Conservation (phyloP, 257 asterid genomes). For the Penstemon newberryi region DNA sequence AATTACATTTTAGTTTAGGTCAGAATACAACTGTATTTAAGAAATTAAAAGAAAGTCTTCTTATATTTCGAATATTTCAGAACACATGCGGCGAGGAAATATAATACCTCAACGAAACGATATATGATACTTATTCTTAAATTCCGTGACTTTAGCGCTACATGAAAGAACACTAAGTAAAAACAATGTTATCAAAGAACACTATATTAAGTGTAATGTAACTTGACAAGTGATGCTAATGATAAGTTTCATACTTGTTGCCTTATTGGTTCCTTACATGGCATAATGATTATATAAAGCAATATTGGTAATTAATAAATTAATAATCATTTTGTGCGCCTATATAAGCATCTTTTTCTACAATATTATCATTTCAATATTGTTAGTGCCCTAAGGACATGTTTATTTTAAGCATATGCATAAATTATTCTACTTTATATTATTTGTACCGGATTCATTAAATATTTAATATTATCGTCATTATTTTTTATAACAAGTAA, state of each 20-base stretch:
- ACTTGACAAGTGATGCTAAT: slow-evolving; percentile 23
- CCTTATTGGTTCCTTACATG: slow-evolving; percentile 1
- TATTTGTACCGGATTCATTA: too few relatives aligned
- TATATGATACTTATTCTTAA: not conserved
- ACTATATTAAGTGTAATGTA: slow-evolving; percentile 19
- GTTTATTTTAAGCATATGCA: not conserved
- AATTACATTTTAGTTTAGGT: too few relatives aligned
- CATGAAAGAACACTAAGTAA: slow-evolving; percentile 32
- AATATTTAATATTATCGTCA: too few relatives aligned
- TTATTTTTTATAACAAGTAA: too few relatives aligned
- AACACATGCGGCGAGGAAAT: too few relatives aligned
- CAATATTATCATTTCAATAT: not conserved
- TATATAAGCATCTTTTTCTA: not conserved
- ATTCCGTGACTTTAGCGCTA: slow-evolving; percentile 16
- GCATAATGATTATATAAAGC: slow-evolving; percentile 20
- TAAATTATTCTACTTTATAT: too few relatives aligned
- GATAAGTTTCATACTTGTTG: slow-evolving; percentile 18
- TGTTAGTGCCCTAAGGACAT: not conserved
- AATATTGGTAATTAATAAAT: not conserved
- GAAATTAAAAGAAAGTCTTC: too few relatives aligned
- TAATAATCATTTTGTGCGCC: slow-evolving; percentile 14
- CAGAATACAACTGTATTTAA: too few relatives aligned
- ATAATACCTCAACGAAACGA: too few relatives aligned
- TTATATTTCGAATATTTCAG: too few relatives aligned
- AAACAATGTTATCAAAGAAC: slow-evolving; percentile 18